Evolutionary conservation across 805 yeast genomes (phyloP), one percentile per base, ranked within the genome.

Genomic region (Ogataea trehalophila): DNA sequence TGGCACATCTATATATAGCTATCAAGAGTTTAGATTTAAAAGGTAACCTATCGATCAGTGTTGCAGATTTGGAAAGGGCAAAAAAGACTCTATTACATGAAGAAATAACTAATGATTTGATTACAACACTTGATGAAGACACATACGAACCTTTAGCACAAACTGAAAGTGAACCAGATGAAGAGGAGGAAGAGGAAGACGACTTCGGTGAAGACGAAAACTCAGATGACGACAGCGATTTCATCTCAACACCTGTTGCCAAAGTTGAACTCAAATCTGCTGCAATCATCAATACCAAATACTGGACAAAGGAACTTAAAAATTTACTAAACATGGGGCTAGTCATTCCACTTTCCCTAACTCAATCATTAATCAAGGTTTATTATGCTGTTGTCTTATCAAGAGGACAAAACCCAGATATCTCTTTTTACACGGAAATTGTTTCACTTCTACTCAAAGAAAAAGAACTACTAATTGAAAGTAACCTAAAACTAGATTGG

Each of bases 231-330:
- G 76, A 68, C 18, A 74, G 68, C 13, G 51, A 53, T 33, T 60
- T 60, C 11, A 68, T 68, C 1, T 70, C 69, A 0, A 72, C 73
- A 0, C 74, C 72, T 1, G 83, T 83, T 41, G 82, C 84, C 49
- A 82, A 81, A 53, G 74, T 80, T 9, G 74, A 83, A 1, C 80
- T 85, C 2, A 74, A 77, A 54, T 80, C 88, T 1, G 85, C 94
- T 0, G 80, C 94, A 0, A 83, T 87, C 6, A 81, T 86, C 6
- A 76, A 83, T 40, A 84, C 89, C 7, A 76, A 83, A 45, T 87
- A 85, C 49, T 91, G 97, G 96, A 85, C 97, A 0, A 82, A 85
- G 45, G 97, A 90, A 62, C 73, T 92, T 52, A 76, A 80, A 43
- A 83, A 85, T 37, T 85, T 96, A 78, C 63, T 89, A 45, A 78